Evolutionary conservation across 768 basidiomycete genomes (phyloP), one percentile per base, ranked within the genome.

Genomic region (Serendipita sp.): DNA sequence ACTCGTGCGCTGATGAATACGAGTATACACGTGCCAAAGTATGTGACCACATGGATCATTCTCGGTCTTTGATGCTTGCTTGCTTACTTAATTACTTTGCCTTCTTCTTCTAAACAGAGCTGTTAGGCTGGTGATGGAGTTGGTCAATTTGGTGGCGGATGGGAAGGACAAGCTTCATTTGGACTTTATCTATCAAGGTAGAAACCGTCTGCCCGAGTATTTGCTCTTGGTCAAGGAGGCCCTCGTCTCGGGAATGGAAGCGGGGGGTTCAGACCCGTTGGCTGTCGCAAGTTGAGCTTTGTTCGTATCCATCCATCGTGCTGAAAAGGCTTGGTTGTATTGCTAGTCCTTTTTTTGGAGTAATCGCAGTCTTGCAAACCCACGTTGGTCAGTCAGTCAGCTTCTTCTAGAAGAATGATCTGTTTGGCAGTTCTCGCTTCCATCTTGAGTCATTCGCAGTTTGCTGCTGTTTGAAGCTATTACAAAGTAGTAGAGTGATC

Each of bases 161-260:
- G 53, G 53, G 4, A 58, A 58, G 24, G 53, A 58, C 31, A 58
- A 58, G n/a, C 53, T 58, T 28, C 53, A 58, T n/a, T 2, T 58
- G 22, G 53, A 58, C n/a, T 58, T 58, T 28, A 24, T 58, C 17
- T 58, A 58, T 58, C 11, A 24, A 24, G 53, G 53, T 3, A 26
- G 31, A 7, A 58, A 33, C 31, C 53, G 53, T 24, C 17, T 58
- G n/a, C 22, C 53, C 17, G 53, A 58, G 28, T 58, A 58, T 31
- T 24, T 58, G 24, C 22, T 58, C 3, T 24, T 58, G 5, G 53
- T 58, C 24, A 22, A 31, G 17, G 53, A 58, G 11, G 53, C 53
- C 5, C 30, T 58, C 9, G n/a, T 28, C 11, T 7, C 38, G 38
- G 53, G 53, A 11, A 58, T 58, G 53, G 53, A 31, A 58, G 30